Conservation (phyloP, 441 rosid genomes). For the Melastoma candidum region DNA sequence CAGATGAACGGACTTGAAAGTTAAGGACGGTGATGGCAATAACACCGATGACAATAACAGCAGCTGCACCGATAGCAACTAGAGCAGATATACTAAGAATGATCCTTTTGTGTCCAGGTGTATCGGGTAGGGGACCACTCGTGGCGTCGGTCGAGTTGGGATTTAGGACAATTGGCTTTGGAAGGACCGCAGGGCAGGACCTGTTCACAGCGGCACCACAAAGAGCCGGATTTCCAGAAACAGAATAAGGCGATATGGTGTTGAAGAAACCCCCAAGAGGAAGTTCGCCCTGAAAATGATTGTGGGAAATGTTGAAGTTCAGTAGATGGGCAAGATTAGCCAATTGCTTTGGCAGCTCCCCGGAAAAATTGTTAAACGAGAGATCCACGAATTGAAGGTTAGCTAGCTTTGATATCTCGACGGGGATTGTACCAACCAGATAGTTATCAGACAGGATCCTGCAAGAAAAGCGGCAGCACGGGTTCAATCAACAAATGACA, state of each 20-base stretch:
- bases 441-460: slow-evolving; percentile 48
- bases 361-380: slow-evolving; percentile 42
- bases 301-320: slow-evolving; percentile 62
- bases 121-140: slow-evolving; percentile 25
- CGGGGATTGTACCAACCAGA: slow-evolving; percentile 38
- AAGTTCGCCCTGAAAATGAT: slow-evolving; percentile 51
- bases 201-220: slow-evolving; percentile 55
- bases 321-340: slow-evolving; percentile 50
- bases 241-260: slow-evolving; percentile 44
- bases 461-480: background rate
- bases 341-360: slow-evolving; percentile 52
- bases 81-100: slow-evolving; percentile 69
- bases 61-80: slow-evolving; percentile 71
- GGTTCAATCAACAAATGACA: no score
- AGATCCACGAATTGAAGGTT: slow-evolving; percentile 44
- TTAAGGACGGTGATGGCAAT: slow-evolving; percentile 72
- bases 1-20: slow-evolving; percentile 44
- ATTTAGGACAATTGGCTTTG: slow-evolving; percentile 66
- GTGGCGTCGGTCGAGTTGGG: slow-evolving; percentile 52
- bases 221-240: slow-evolving; percentile 48
- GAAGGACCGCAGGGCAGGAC: slow-evolving; percentile 57
- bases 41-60: slow-evolving; percentile 58
- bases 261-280: slow-evolving; percentile 62
- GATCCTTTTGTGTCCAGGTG: slow-evolving; percentile 40
- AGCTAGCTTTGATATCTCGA: slow-evolving; percentile 33